Percentiles rank a stretch among this genome's conserved stretches.
These are phyloP conservation scores for Chimonanthus praecox DNA, from an alignment of 164 flowering plant genomes.

Conservation along the genomic window DNA sequence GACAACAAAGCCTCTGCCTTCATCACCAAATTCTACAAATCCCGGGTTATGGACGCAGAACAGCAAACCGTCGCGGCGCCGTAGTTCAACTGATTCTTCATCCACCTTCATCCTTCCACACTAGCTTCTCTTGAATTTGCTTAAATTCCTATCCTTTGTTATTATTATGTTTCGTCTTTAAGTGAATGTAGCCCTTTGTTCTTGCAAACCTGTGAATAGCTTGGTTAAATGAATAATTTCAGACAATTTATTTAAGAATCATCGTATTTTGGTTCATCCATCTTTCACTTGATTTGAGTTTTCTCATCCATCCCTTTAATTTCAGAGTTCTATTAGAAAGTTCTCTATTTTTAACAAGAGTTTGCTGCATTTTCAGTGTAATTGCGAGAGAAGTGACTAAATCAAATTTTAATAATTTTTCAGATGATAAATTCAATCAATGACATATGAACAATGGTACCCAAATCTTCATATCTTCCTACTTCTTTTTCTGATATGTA, in stretches of 20 bases:
- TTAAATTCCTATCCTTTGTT: not conserved
- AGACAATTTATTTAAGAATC: not conserved
- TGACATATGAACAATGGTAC: too few species aligned
- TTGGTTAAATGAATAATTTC: too few species aligned
- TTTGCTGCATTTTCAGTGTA: too few species aligned
- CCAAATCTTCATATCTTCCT: too few species aligned
- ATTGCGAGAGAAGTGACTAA: too few species aligned
- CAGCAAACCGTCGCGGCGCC: not conserved
- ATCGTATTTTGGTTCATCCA: not conserved
- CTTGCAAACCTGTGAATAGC: not conserved
- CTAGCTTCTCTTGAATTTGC: not conserved
- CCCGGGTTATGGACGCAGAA: not conserved
- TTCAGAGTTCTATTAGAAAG: too few species aligned
- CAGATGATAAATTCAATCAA: too few species aligned
- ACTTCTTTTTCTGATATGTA: too few species aligned
- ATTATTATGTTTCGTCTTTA: not conserved
- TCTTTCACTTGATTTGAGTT: too few species aligned
- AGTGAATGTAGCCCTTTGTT: not conserved
- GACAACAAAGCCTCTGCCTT: slow-evolving; percentile 5
- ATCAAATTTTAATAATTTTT: too few species aligned
- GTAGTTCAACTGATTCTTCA: not conserved
- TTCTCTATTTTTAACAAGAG: too few species aligned
- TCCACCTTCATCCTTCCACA: not conserved
- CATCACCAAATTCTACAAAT: slow-evolving; percentile 3
- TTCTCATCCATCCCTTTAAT: too few species aligned